phyloP scores from a whole-genome alignment of 2,329 filamentous ascomycete species.

The Aspergillus bombycis region DNA sequence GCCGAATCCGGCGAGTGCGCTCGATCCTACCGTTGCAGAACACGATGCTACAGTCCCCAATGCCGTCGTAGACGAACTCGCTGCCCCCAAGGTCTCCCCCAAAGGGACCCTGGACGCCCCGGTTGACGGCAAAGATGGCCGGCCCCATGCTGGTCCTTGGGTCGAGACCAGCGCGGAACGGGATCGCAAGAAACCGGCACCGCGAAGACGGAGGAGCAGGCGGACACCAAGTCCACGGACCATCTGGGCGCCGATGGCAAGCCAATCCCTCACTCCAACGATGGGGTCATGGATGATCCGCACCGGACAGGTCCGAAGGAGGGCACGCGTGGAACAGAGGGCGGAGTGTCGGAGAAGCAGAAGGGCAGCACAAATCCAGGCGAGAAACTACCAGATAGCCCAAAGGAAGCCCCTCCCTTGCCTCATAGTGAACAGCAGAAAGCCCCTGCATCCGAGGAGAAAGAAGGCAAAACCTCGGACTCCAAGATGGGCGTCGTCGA shows the following conservation, averaged over 20 bases:
- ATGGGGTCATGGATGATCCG: conserved; percentile 93
- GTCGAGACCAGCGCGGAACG: conserved; percentile 53
- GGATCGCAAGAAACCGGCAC: conserved; percentile 45
- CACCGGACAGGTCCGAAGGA: conserved; percentile 74
- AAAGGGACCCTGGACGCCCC: conserved; percentile 77
- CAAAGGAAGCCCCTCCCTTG: conserved; percentile 81
- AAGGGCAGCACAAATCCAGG: conserved; percentile 72
- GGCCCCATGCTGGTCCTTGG: conserved; percentile 84
- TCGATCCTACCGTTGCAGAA: conserved; percentile 19
- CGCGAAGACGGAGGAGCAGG: conserved; percentile 37
- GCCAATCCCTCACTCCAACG: conserved; percentile 57
- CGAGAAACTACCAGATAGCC: conserved; percentile 77
- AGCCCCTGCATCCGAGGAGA: conserved; percentile 46
- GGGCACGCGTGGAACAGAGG: conserved; percentile 85
- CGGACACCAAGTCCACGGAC: conserved; percentile 30
- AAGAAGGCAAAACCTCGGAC: conserved; percentile 41
- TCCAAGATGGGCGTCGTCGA: conserved; percentile 55
- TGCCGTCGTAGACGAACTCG: conserved; percentile 19
- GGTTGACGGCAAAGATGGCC: conserved; percentile 90
- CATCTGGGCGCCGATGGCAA: conserved; percentile 47
- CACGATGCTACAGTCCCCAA: conserved; percentile 16
- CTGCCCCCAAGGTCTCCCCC: conserved; percentile 28
- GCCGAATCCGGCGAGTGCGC: conserved; percentile 16
- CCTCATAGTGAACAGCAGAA: conserved; percentile 80
- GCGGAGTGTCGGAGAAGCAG: conserved; percentile 84